These are phyloP conservation scores for Aurinia saxatilis DNA, from an alignment of 345 rosid species.

Conservation along the genomic window DNA sequence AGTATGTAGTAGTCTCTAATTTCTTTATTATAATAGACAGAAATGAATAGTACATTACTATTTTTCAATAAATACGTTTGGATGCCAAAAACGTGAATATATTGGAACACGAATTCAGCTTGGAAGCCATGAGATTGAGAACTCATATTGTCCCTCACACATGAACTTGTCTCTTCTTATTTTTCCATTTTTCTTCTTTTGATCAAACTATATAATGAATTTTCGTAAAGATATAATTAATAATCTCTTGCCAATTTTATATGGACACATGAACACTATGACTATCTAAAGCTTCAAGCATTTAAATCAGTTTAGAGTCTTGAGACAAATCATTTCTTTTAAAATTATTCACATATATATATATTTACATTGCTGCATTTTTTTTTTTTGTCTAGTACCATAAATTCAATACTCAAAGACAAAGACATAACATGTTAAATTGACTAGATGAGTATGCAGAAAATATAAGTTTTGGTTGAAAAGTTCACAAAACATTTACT, in stretches of 20 bases:
- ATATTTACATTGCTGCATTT: neutral
- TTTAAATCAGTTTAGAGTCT: neutral
- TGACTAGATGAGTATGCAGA: neutral
- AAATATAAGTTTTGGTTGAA: too few species aligned
- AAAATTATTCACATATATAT: neutral
- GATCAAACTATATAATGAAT: neutral
- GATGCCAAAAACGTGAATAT: neutral
- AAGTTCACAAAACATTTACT: too few species aligned
- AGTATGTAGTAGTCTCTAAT: too few species aligned
- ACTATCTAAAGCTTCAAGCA: neutral
- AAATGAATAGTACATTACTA: neutral
- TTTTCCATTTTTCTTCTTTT: neutral
- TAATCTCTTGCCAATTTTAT: too few species aligned
- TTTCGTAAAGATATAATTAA: neutral
- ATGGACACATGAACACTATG: too few species aligned
- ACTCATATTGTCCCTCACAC: constrained; percentile 20
- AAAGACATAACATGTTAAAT: neutral
- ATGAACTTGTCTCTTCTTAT: constrained; percentile 23
- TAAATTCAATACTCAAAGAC: neutral
- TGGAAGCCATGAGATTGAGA: constrained; percentile 18
- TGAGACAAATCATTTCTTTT: neutral
- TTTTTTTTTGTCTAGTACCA: neutral
- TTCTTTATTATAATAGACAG: neutral
- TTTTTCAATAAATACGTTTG: constrained; percentile 11
- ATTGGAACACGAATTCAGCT: constrained; percentile 21